phyloP scores from a whole-genome alignment of 495 filamentous ascomycete species.

The Hypoxylon fuscum region DNA sequence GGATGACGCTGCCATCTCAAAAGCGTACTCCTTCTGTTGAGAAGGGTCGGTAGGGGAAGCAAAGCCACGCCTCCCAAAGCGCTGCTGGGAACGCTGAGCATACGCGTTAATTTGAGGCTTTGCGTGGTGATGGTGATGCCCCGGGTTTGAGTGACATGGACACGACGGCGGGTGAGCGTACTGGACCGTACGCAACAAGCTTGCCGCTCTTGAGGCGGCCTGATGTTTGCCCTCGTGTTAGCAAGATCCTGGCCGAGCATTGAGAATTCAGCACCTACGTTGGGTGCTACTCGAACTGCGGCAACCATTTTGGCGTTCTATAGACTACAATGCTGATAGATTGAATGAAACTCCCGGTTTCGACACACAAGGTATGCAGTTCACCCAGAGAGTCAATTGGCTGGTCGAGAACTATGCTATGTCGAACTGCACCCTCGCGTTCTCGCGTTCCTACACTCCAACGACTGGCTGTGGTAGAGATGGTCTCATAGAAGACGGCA shows the following conservation, averaged over 20 bases:
- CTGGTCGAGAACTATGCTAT: background rate
- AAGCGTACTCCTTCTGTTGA: constrained; percentile 93
- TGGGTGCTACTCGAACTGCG: constrained; percentile 67
- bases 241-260: background rate
- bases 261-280: constrained; percentile 45
- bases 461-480: background rate
- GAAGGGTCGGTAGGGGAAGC: constrained; percentile 77
- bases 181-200: constrained; percentile 86
- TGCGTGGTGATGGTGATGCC: constrained; percentile 71
- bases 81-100: constrained; percentile 63
- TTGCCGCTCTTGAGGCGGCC: constrained; percentile 78
- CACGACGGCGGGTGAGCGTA: constrained; percentile 89
- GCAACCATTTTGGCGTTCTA: constrained; percentile 53
- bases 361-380: background rate
- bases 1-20: constrained; percentile 94
- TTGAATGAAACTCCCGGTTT: background rate
- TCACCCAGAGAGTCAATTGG: background rate
- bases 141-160: constrained; percentile 90
- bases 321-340: too few relatives aligned
- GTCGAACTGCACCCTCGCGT: background rate
- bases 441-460: too few relatives aligned
- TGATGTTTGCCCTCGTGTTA: constrained; percentile 49
- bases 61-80: constrained; percentile 51
- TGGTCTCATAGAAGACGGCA: background rate
- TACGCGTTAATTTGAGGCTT: constrained; percentile 60